phyloP scores from a whole-genome alignment of 495 filamentous ascomycete genomes.

The Xylaria telfairii region DNA sequence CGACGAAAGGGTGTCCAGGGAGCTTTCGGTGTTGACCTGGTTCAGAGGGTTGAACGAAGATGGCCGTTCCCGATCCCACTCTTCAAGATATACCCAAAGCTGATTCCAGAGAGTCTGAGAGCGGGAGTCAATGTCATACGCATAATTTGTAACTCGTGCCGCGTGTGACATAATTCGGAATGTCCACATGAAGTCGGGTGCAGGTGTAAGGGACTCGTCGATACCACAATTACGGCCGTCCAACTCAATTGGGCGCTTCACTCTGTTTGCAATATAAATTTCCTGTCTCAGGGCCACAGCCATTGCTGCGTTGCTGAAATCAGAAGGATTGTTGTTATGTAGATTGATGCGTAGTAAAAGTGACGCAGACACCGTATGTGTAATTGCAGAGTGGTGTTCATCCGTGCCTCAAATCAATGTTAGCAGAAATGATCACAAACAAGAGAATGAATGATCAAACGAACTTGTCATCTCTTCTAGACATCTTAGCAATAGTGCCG shows the following conservation, averaged over 20 bases:
- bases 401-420: not conserved
- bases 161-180: conserved; percentile 4
- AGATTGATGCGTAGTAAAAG: not conserved
- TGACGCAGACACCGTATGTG: not conserved
- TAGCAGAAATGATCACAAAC: not conserved
- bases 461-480: conserved; percentile 1
- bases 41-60: not conserved
- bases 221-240: not conserved
- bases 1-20: not conserved
- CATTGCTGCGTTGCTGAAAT: not conserved
- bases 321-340: not conserved
- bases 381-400: not conserved
- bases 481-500: not conserved
- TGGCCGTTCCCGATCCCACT: not conserved
- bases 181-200: not conserved
- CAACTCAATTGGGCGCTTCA: not conserved
- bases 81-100: not conserved
- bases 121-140: not conserved
- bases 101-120: not conserved
- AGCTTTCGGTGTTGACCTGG: not conserved
- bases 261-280: conserved; percentile 1
- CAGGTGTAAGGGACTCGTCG: not conserved
- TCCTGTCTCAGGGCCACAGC: conserved; percentile 2
- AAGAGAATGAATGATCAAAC: not conserved
- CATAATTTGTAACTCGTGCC: conserved; percentile 2